Evolutionary conservation across 2,329 filamentous ascomycete genomes (phyloP).

Genomic region (Monosporascus ibericus): DNA sequence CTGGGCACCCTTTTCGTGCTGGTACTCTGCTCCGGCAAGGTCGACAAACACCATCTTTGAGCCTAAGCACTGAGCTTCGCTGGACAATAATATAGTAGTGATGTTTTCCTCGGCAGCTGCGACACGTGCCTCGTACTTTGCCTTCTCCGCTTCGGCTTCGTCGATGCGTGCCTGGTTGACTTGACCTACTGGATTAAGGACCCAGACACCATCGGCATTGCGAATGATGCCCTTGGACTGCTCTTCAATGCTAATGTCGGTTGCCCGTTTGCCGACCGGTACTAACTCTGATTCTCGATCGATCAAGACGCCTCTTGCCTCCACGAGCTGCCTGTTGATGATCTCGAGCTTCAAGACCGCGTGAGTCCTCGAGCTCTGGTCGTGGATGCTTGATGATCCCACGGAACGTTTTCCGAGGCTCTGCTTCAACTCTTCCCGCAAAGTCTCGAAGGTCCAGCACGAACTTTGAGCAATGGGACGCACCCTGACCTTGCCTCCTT

Average conservation of each 20-base stretch:
- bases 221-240: conserved; percentile 23
- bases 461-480: conserved; percentile 27
- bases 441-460: conserved; percentile 30
- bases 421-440: conserved; percentile 21
- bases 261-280: conserved; percentile 35
- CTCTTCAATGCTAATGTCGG: conserved; percentile 34
- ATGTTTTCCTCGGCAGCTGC: conserved; percentile 28
- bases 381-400: conserved; percentile 33
- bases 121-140: conserved; percentile 26
- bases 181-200: conserved; percentile 27
- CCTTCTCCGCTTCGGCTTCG: conserved; percentile 31
- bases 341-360: conserved; percentile 37
- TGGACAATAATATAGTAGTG: conserved; percentile 15
- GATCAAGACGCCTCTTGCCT: conserved; percentile 30
- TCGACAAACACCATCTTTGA: conserved; percentile 39
- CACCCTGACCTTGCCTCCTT: conserved; percentile 34
- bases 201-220: conserved; percentile 25
- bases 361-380: conserved; percentile 39
- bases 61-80: conserved; percentile 26
- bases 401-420: conserved; percentile 26
- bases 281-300: conserved; percentile 38
- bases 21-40: conserved; percentile 38
- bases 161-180: conserved; percentile 33
- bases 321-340: conserved; percentile 28
- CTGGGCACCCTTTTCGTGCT: conserved; percentile 20